phyloP scores from a whole-genome alignment of 129 eudicot genomes.

The Pittosporum tobira region DNA sequence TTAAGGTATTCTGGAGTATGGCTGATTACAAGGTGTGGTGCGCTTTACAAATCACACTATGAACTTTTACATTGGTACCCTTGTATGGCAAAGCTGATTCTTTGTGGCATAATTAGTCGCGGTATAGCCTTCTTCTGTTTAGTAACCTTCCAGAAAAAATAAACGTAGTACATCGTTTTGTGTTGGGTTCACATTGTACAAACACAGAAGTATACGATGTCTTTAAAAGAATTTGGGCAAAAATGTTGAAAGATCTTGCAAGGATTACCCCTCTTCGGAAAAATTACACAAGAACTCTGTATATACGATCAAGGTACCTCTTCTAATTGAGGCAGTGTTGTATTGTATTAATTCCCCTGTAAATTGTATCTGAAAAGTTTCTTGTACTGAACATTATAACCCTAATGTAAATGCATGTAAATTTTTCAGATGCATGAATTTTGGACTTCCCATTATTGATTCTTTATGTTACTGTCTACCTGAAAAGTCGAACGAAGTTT shows the following conservation, averaged over 20 bases:
- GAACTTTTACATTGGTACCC: conserved; percentile 47
- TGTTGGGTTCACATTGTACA: not conserved
- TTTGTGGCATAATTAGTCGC: conserved; percentile 46
- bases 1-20: conserved; percentile 84
- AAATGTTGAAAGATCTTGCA: not conserved
- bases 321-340: not conserved
- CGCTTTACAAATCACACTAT: conserved; percentile 46
- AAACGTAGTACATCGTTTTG: conserved; percentile 7
- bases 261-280: not conserved
- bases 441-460: too few relatives aligned
- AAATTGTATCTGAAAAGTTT: not conserved
- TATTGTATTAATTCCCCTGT: not conserved
- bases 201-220: conserved; percentile 10
- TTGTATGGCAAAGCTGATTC: conserved; percentile 37
- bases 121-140: conserved; percentile 51
- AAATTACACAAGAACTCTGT: not conserved
- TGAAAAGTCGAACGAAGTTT: too few relatives aligned
- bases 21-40: conserved; percentile 82
- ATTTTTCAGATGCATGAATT: not conserved
- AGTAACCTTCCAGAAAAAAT: conserved; percentile 73
- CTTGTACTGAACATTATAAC: not conserved
- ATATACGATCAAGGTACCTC: not conserved
- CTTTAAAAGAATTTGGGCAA: not conserved
- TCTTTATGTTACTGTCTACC: too few relatives aligned
- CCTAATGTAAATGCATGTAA: not conserved